Base-by-base conservation (phyloP, 495 filamentous ascomycete species). In the Penicillium crystallinum region DNA sequence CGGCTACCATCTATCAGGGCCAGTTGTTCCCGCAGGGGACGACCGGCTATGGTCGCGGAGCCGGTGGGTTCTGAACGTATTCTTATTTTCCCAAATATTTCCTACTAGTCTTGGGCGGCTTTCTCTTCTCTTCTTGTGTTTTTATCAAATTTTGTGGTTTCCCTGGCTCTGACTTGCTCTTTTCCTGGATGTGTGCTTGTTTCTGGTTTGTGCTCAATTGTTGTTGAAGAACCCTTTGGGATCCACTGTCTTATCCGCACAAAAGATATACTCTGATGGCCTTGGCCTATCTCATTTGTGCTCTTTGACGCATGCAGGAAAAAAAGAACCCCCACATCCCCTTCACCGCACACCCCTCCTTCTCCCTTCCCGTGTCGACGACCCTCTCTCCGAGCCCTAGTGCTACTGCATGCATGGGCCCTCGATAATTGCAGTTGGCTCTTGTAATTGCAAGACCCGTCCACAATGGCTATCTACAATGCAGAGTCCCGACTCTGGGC, bases 41-140 rank as follows among this genome's bases (percentile, higher is more conserved):
- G 31, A 6, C 53, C 22, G 53, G 53, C 15, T 60, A 53, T 53
- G 52, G 55, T 38, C 55, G 60, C 9, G 60, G 60, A 9, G 29
- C n/a, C n/a, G n/a, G 56, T 8, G 57, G 61, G 25, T 39, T 51
- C 29, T 64, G 57, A 64, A 36, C 22, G 17, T 34, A 34, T 43
- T 10, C 19, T 18, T 25, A 44, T 27, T 30, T 38, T 7, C 23
- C 23, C 46, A 30, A 40, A 46, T 27, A 53, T 44, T 35, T 53
- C 52, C 56, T 65, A 56, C 53, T 58, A 55, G 56, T 66, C 55
- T 61, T 55, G 60, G 60, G 63, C 25, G 63, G 63, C 47, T 52
- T 53, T 64, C 50, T 62, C 39, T 57, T 62, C 53, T 19, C 29
- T 59, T 55, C 45, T 48, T 53, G 49, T 56, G 46, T 57, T 59